phyloP scores from a whole-genome alignment of 768 basidiomycete genomes.

The Saitozyma sp. region DNA sequence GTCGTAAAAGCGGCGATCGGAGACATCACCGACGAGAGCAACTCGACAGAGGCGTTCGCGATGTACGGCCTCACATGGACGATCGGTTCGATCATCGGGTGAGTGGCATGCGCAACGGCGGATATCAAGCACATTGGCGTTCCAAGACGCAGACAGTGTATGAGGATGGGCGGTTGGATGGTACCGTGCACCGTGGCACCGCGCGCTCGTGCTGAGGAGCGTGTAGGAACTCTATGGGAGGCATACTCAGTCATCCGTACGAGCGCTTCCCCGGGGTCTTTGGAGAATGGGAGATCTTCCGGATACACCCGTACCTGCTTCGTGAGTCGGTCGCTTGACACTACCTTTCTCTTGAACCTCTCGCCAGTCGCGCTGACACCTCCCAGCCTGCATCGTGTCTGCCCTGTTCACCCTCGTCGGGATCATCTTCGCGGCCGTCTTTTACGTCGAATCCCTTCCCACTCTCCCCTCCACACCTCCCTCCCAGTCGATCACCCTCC shows the following conservation, averaged over 20 bases:
- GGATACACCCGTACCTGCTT: constrained; percentile 37
- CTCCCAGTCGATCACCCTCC: constrained; percentile 1
- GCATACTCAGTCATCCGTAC: constrained; percentile 46
- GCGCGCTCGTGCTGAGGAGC: neutral
- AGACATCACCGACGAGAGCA: constrained; percentile 50
- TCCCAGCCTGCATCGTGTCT: constrained; percentile 42
- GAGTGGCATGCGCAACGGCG: constrained; percentile 1
- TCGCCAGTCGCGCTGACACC: neutral
- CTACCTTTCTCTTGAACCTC: neutral
- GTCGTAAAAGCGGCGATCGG: constrained; percentile 49
- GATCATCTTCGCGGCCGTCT: constrained; percentile 38
- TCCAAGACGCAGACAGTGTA: neutral
- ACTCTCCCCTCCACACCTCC: constrained; percentile 1
- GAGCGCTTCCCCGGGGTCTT: constrained; percentile 44
- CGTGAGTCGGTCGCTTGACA: constrained; percentile 23
- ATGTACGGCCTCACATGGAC: constrained; percentile 52
- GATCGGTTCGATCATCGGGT: constrained; percentile 48
- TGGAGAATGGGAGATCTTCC: constrained; percentile 26
- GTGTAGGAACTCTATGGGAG: constrained; percentile 37
- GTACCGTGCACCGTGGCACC: neutral
- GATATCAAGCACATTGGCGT: neutral
- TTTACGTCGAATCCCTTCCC: constrained; percentile 42
- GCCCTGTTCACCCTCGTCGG: constrained; percentile 38
- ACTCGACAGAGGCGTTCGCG: constrained; percentile 51
- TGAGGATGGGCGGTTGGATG: neutral